Percentiles rank a stretch among this genome's conserved stretches.
phyloP scores from a whole-genome alignment of 2,329 filamentous ascomycete genomes.

The Exserohilum turcica region DNA sequence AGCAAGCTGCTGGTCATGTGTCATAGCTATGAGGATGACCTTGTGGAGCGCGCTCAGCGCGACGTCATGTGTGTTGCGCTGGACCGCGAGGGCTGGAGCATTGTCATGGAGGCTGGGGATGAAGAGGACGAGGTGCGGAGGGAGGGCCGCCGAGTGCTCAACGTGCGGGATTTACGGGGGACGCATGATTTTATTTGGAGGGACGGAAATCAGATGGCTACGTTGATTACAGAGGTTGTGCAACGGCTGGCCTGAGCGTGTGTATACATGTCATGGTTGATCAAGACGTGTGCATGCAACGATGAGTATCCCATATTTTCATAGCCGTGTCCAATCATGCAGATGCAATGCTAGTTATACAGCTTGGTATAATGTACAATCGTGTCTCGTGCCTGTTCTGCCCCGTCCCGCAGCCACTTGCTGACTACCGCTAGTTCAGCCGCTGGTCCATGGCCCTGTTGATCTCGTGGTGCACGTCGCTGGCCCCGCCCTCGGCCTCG shows the following conservation, averaged over 20 bases:
- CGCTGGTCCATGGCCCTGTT: slow-evolving; percentile 45
- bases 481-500: slow-evolving; percentile 29
- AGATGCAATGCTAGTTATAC: slow-evolving; percentile 35
- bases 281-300: no score
- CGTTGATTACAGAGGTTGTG: slow-evolving; percentile 42
- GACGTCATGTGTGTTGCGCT: slow-evolving; percentile 61
- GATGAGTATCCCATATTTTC: no score
- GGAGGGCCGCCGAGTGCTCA: slow-evolving; percentile 38
- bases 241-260: no score
- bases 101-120: slow-evolving; percentile 33
- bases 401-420: neutral
- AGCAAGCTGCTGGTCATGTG: slow-evolving; percentile 50
- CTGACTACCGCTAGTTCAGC: slow-evolving; percentile 35
- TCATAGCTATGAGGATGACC: slow-evolving; percentile 55
- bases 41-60: slow-evolving; percentile 62
- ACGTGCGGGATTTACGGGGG: slow-evolving; percentile 58
- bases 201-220: slow-evolving; percentile 62
- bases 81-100: slow-evolving; percentile 49
- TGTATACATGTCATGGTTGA: no score
- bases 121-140: slow-evolving; percentile 34
- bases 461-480: slow-evolving; percentile 39
- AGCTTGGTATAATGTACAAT: slow-evolving; percentile 42
- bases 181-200: slow-evolving; percentile 69
- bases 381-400: slow-evolving; percentile 8
- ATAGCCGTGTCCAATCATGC: slow-evolving; percentile 22